Percentiles rank a stretch among this genome's conserved stretches.
Evolutionary conservation across 208 protist species (phyloP).

Genomic region (Trypanosoma conorhini): DNA sequence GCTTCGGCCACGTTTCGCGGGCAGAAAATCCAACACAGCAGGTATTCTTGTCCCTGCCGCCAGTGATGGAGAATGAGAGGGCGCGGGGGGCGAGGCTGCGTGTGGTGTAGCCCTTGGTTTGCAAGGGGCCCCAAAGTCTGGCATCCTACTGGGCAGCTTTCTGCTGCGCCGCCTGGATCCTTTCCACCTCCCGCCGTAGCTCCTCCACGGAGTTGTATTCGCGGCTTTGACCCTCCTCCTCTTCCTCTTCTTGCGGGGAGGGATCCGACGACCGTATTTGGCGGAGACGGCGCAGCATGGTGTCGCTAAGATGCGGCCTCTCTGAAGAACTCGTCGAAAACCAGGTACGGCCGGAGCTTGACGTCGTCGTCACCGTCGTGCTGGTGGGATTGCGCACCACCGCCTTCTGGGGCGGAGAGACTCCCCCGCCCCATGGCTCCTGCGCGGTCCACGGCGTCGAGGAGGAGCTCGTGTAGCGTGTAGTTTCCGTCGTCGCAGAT

Average conservation of each 20-base stretch:
- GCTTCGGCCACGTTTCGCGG: too few species aligned
- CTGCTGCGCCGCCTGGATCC: constrained; percentile 6
- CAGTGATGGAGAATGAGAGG: not conserved
- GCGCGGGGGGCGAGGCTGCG: constrained; percentile 4
- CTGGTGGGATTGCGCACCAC: not conserved
- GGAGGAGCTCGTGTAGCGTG: constrained; percentile 16
- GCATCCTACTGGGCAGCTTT: not conserved
- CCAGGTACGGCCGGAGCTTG: constrained; percentile 7
- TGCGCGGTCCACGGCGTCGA: constrained; percentile 4
- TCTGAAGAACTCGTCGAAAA: constrained; percentile 5
- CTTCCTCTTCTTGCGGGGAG: not conserved
- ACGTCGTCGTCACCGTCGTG: constrained; percentile 18
- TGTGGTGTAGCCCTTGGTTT: not conserved
- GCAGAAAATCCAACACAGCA: too few species aligned
- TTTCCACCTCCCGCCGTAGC: constrained; percentile 12
- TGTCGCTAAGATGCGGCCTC: constrained; percentile 17
- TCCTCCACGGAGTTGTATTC: constrained; percentile 12
- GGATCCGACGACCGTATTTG: constrained; percentile 5
- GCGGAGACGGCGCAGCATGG: not conserved
- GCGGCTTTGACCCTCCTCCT: constrained; percentile 12
- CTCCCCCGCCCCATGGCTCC: not conserved
- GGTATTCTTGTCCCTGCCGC: not conserved
- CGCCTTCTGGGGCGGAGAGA: constrained; percentile 6
- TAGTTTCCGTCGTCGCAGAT: constrained; percentile 26
- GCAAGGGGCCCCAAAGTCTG: constrained; percentile 3